These are phyloP conservation scores for Penicillium parvum DNA, from an alignment of 495 filamentous ascomycete species.

Conservation along the genomic window DNA sequence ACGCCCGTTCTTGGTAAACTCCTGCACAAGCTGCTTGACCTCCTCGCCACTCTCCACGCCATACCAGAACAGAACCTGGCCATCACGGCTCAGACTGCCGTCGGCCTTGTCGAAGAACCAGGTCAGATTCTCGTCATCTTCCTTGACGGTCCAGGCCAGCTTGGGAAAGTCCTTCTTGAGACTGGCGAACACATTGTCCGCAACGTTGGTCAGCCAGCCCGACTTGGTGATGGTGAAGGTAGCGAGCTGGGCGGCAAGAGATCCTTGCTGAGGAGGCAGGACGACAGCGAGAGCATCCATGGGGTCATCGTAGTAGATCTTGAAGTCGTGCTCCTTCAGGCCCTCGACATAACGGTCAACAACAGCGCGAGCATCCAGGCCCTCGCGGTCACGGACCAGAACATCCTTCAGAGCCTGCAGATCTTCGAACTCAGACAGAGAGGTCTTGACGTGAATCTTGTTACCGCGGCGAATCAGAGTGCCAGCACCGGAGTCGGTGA, in stretches of 20 bases:
- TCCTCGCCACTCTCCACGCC: conserved; percentile 83
- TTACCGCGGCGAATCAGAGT: conserved; percentile 92
- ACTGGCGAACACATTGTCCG: conserved; percentile 93
- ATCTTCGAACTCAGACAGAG: conserved; percentile 75
- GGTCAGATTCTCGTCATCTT: conserved; percentile 93
- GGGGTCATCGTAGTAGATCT: conserved; percentile 92
- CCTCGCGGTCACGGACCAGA: conserved; percentile 79
- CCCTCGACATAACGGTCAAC: conserved; percentile 83
- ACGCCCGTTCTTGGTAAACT: conserved; percentile 78
- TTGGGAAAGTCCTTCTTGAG: conserved; percentile 91
- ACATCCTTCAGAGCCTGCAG: conserved; percentile 73
- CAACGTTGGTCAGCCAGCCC: conserved; percentile 91
- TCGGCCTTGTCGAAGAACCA: conserved; percentile 99
- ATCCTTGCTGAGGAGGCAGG: conserved; percentile 58
- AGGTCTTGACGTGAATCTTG: conserved; percentile 74
- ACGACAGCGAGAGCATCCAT: conserved; percentile 97
- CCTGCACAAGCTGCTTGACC: conserved; percentile 79
- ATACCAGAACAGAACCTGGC: conserved; percentile 96
- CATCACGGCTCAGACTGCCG: conserved; percentile 77
- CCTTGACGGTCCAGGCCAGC: conserved; percentile 94
- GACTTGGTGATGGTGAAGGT: conserved; percentile 95
- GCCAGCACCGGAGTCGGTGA: conserved; percentile 93
- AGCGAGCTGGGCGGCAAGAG: conserved; percentile 68
- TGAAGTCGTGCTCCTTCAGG: conserved; percentile 72
- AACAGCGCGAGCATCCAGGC: conserved; percentile 74